These are phyloP conservation scores for Metschnikowia koreensis DNA, from an alignment of 805 yeast genomes.

Conservation along the genomic window DNA sequence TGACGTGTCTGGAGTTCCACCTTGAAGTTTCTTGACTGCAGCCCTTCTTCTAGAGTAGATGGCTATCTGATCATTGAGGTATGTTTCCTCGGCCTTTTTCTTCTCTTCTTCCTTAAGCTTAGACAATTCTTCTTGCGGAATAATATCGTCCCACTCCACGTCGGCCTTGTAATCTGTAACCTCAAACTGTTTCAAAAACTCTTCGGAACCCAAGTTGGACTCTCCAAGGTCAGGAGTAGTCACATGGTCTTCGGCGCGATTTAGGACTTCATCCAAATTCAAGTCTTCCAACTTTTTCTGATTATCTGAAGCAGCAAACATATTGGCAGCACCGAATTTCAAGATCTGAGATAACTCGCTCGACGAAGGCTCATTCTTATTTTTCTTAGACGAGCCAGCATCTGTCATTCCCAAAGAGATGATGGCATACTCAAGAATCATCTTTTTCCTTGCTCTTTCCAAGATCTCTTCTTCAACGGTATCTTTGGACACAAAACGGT, in stretches of 20 bases:
- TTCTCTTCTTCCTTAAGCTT: constrained; percentile 90
- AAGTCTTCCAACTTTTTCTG: constrained; percentile 94
- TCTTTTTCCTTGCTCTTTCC: constrained; percentile 95
- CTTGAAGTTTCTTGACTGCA: constrained; percentile 58
- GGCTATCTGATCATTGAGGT: constrained; percentile 83
- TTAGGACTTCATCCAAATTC: constrained; percentile 92
- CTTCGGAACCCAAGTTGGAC: constrained; percentile 98
- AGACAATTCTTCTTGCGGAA: constrained; percentile 88
- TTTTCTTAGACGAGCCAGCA: constrained; percentile 46
- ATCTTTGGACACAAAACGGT: constrained; percentile 95
- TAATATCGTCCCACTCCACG: constrained; percentile 98
- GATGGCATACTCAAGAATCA: constrained; percentile 97
- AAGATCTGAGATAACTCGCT: constrained; percentile 89
- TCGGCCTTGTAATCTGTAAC: constrained; percentile 98
- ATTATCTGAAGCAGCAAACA: constrained; percentile 94
- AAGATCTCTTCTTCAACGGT: constrained; percentile 97
- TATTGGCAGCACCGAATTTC: constrained; percentile 97
- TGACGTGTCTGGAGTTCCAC: constrained; percentile 30
- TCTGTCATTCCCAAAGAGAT: constrained; percentile 95
- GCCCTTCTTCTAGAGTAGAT: constrained; percentile 80
- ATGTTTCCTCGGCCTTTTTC: constrained; percentile 80
- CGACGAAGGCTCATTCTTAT: constrained; percentile 71
- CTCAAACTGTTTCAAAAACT: constrained; percentile 93
- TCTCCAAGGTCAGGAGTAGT: constrained; percentile 97
- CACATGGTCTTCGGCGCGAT: constrained; percentile 95